Evolutionary conservation across 139 green algal genomes (phyloP).

Genomic region (Raphidocelis subcapitata): DNA sequence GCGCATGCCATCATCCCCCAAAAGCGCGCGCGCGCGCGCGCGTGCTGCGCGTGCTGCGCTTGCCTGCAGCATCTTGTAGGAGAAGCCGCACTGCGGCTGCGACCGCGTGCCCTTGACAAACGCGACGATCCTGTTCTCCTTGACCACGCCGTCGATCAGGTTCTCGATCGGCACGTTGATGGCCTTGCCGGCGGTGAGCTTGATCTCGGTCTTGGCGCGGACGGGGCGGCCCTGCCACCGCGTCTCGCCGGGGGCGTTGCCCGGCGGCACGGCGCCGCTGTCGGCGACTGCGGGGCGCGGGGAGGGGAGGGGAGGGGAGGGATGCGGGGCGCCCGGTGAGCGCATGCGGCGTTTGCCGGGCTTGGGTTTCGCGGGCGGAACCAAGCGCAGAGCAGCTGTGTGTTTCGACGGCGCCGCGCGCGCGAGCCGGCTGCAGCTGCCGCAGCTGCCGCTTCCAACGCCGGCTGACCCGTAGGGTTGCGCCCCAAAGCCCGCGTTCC

Average conservation of each 20-base stretch:
- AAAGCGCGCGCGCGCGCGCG: too few species aligned
- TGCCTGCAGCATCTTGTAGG: conserved; percentile 66
- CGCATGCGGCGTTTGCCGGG: too few species aligned
- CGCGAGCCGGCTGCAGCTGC: too few species aligned
- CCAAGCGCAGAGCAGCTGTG: too few species aligned
- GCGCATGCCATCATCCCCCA: conserved; percentile 48
- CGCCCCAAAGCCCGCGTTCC: too few species aligned
- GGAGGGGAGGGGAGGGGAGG: too few species aligned
- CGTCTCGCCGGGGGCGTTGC: conserved; percentile 74
- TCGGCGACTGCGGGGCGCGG: conserved; percentile 65
- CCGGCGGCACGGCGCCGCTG: conserved; percentile 69
- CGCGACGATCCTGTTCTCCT: conserved; percentile 79
- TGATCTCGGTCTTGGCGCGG: conserved; percentile 64
- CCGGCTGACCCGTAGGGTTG: too few species aligned
- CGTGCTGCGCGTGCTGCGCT: conserved; percentile 74
- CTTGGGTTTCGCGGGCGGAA: too few species aligned
- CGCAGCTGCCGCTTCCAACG: too few species aligned
- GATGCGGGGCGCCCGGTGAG: too few species aligned
- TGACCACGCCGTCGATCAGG: conserved; percentile 82
- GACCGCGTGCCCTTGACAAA: conserved; percentile 92
- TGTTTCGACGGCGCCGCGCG: too few species aligned
- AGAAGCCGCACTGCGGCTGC: conserved; percentile 90
- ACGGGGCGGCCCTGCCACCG: conserved; percentile 54
- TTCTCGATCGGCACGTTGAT: conserved; percentile 74
- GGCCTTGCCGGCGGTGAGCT: conserved; percentile 78